Percentiles rank a stretch among this genome's conserved stretches.
Conservation (phyloP, 768 basidiomycete genomes). For the Lentinula sp. region DNA sequence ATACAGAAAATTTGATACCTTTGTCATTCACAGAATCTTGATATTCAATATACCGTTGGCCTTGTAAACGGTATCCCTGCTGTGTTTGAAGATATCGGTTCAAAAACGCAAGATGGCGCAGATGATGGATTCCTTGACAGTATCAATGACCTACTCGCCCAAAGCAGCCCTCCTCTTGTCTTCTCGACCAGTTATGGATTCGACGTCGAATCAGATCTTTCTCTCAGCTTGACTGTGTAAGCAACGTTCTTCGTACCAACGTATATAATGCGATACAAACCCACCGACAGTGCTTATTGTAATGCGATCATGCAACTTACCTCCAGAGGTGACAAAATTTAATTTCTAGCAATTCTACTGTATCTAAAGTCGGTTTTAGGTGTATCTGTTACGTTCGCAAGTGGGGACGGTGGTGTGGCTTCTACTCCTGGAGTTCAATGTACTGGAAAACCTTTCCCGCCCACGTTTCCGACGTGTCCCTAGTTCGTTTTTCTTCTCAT, state of each 20-base stretch:
- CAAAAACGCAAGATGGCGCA: constrained; percentile 19
- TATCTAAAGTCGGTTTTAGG: constrained; percentile 10
- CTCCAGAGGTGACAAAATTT: constrained; percentile 22
- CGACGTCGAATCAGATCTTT: background rate
- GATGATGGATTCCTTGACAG: constrained; percentile 27
- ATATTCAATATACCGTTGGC: constrained; percentile 25
- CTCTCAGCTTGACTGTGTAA: background rate
- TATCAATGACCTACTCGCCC: constrained; percentile 20
- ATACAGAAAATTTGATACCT: background rate
- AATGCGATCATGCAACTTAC: constrained; percentile 25
- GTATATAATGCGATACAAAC: constrained; percentile 18
- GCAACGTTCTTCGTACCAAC: background rate
- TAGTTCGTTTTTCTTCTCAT: constrained; percentile 15
- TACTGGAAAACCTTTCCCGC: constrained; percentile 28
- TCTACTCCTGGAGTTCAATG: constrained; percentile 41
- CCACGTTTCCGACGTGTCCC: constrained; percentile 39
- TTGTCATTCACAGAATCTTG: constrained; percentile 12
- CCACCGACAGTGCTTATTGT: background rate
- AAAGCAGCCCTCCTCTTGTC: constrained; percentile 21
- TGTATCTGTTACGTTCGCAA: constrained; percentile 25
- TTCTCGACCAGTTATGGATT: constrained; percentile 6
- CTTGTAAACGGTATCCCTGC: constrained; percentile 25
- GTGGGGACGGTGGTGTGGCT: constrained; percentile 28
- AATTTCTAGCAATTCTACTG: background rate
- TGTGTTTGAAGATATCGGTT: constrained; percentile 25